phyloP scores from a whole-genome alignment of 169 alveolate species.

The Toxoplasma gondii region DNA sequence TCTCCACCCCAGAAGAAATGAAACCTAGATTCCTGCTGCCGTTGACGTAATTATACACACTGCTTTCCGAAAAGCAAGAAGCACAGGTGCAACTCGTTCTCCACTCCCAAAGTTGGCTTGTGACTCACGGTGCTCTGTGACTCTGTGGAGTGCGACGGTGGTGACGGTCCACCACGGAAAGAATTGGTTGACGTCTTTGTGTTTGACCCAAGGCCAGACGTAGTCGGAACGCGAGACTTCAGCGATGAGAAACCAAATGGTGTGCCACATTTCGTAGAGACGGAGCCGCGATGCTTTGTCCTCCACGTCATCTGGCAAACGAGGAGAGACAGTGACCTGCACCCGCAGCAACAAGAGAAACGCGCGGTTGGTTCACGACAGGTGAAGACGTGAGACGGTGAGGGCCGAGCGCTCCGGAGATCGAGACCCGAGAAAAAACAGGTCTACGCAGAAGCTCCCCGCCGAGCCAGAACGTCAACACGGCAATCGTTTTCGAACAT shows the following conservation, averaged over 20 bases:
- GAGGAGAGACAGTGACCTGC: background rate
- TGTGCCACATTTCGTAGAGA: conserved; percentile 19
- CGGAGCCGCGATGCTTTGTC: background rate
- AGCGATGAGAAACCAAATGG: background rate
- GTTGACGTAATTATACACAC: too few species aligned
- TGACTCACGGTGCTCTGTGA: background rate
- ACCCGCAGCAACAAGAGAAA: background rate
- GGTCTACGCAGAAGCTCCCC: too few species aligned
- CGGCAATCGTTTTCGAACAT: too few species aligned
- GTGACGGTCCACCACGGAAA: conserved; percentile 25
- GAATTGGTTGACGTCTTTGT: background rate
- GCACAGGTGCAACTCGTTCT: too few species aligned
- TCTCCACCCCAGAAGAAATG: too few species aligned
- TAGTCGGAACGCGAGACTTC: background rate
- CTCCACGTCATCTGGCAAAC: background rate
- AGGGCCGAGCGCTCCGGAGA: background rate
- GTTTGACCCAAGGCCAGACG: conserved; percentile 9
- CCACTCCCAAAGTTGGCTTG: too few species aligned
- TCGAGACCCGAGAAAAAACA: too few species aligned
- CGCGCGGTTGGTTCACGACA: background rate
- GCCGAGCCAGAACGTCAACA: too few species aligned
- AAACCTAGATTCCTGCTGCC: too few species aligned
- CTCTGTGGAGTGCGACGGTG: background rate
- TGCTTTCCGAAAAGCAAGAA: too few species aligned
- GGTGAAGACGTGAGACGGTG: background rate